phyloP scores from a whole-genome alignment of 2,329 filamentous ascomycete genomes.

The Aureobasidium sp. region DNA sequence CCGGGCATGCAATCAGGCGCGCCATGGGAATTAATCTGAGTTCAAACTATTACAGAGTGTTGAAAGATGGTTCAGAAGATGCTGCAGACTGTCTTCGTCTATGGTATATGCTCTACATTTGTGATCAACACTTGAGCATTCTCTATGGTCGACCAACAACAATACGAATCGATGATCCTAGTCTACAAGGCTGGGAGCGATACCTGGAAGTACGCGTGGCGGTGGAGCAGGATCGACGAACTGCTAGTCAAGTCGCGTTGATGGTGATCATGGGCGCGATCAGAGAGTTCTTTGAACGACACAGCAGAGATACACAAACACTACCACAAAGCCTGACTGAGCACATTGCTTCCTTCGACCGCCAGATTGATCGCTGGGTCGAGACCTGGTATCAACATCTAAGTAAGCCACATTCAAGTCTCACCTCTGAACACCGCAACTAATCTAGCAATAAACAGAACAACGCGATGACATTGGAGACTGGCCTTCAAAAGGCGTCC shows the following conservation, averaged over 20 bases:
- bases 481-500: conserved; percentile 17
- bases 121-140: conserved; percentile 58
- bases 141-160: conserved; percentile 52
- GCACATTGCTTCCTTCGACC: conserved; percentile 37
- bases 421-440: not conserved
- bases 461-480: conserved; percentile 9
- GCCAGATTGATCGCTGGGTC: conserved; percentile 43
- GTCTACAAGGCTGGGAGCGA: conserved; percentile 49
- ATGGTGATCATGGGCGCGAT: conserved; percentile 50
- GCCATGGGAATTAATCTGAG: conserved; percentile 34
- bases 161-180: conserved; percentile 46
- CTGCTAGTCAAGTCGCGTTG: conserved; percentile 50
- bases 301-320: conserved; percentile 37
- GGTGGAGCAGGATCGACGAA: conserved; percentile 46
- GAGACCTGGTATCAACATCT: conserved; percentile 7
- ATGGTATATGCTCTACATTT: conserved; percentile 57
- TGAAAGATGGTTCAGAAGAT: conserved; percentile 32
- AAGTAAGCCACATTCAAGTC: not conserved
- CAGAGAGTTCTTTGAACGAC: conserved; percentile 47
- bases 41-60: conserved; percentile 34
- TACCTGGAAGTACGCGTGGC: conserved; percentile 46
- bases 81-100: conserved; percentile 47
- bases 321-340: conserved; percentile 44
- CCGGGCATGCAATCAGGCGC: conserved; percentile 44
- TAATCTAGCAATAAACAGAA: not conserved